Percentiles rank a stretch among this genome's conserved stretches.
Evolutionary conservation across 2,329 filamentous ascomycete species (phyloP).

Genomic region (Diaporthe sp.): DNA sequence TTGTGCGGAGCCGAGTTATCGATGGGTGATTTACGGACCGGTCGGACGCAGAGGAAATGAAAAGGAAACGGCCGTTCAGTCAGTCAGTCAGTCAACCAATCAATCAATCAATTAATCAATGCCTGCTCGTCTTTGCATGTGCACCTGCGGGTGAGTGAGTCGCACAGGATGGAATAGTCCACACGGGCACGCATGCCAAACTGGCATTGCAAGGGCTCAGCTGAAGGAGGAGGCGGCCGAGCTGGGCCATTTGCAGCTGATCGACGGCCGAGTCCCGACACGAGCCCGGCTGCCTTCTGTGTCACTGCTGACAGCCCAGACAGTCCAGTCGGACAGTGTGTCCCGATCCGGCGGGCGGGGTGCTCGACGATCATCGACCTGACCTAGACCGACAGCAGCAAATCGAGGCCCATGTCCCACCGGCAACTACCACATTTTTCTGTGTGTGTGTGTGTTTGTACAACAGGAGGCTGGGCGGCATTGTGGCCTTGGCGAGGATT

Average conservation of each 20-base stretch:
- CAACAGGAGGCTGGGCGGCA: not conserved
- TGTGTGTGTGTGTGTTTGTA: not conserved
- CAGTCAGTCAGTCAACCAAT: not conserved
- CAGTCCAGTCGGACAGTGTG: not conserved
- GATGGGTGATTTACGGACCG: not conserved
- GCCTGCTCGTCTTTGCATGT: not conserved
- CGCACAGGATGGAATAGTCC: not conserved
- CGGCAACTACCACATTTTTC: too few species aligned
- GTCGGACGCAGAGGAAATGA: slow-evolving; percentile 13
- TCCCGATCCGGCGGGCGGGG: not conserved
- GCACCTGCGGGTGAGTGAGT: too few species aligned
- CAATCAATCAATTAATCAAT: not conserved
- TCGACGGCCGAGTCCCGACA: slow-evolving; percentile 8
- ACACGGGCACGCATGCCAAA: not conserved
- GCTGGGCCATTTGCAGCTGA: slow-evolving; percentile 22
- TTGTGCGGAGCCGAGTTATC: not conserved
- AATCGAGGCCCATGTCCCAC: too few species aligned
- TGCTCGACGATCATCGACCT: not conserved
- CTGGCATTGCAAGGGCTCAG: not conserved
- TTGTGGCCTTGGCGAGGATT: slow-evolving; percentile 11
- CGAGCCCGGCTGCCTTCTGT: not conserved
- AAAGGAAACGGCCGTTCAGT: not conserved
- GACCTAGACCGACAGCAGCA: not conserved
- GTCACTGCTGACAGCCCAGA: not conserved
- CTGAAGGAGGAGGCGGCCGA: slow-evolving; percentile 5